Evolutionary conservation across 768 basidiomycete species (phyloP).

Genomic region (Clitopilus passeckerianus): DNA sequence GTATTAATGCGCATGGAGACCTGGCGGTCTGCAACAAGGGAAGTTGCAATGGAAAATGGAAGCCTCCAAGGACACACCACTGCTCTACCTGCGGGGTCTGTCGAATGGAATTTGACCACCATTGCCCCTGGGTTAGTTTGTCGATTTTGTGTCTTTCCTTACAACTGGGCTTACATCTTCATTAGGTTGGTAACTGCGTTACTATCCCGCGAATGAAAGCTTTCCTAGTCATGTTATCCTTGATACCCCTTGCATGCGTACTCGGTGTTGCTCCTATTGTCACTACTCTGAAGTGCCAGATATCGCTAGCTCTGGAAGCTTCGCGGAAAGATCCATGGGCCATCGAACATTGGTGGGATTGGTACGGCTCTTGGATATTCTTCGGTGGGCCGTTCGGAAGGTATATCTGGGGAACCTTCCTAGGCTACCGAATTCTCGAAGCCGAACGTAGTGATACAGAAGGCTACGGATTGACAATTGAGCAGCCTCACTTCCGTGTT

Average conservation of each 20-base stretch:
- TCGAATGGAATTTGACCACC: slow-evolving; percentile 39
- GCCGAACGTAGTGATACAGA: slow-evolving; percentile 4
- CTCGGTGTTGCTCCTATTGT: slow-evolving; percentile 24
- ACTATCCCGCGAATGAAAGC: slow-evolving; percentile 30
- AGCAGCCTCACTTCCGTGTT: slow-evolving; percentile 31
- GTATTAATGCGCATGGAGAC: slow-evolving; percentile 24
- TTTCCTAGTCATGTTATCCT: slow-evolving; percentile 27
- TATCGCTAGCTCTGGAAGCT: slow-evolving; percentile 18
- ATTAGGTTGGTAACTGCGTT: slow-evolving; percentile 37
- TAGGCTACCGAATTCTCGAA: slow-evolving; percentile 28
- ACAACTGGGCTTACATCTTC: not conserved
- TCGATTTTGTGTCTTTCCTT: not conserved
- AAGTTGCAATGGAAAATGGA: slow-evolving; percentile 31
- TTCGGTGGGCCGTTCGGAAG: slow-evolving; percentile 37
- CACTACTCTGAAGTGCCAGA: slow-evolving; percentile 19
- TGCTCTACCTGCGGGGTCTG: slow-evolving; percentile 42
- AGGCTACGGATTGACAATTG: slow-evolving; percentile 22
- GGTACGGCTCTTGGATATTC: slow-evolving; percentile 38
- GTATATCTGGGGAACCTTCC: slow-evolving; percentile 30
- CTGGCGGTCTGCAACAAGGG: slow-evolving; percentile 28
- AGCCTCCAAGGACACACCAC: slow-evolving; percentile 38
- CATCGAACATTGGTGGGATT: slow-evolving; percentile 33
- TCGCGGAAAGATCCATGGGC: slow-evolving; percentile 26
- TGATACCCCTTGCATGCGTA: slow-evolving; percentile 23
- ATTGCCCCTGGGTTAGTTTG: slow-evolving; percentile 39